phyloP scores from a whole-genome alignment of 768 basidiomycete genomes.

The Dentipellis sp. region DNA sequence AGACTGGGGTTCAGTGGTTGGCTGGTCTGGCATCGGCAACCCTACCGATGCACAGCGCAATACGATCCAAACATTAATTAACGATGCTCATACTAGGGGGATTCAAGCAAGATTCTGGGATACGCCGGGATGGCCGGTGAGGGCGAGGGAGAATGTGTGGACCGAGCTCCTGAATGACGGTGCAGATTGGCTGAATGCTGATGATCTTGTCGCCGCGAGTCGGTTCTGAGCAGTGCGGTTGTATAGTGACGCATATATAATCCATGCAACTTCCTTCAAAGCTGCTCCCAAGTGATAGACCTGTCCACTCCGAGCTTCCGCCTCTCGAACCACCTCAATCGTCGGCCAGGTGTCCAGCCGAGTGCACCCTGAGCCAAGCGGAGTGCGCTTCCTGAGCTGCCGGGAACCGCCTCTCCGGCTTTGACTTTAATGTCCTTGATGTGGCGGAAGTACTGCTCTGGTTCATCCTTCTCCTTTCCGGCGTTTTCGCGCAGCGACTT shows the following conservation, averaged over 20 bases:
- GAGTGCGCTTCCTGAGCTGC: conserved; percentile 9
- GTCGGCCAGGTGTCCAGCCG: conserved; percentile 12
- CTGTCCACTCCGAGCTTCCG: conserved; percentile 14
- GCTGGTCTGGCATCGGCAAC: conserved; percentile 27
- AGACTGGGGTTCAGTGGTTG: conserved; percentile 28
- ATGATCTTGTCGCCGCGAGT: conserved; percentile 37
- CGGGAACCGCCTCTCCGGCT: conserved; percentile 15
- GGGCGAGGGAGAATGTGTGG: conserved; percentile 36
- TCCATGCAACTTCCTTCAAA: conserved; percentile 8
- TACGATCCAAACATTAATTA: conserved; percentile 31
- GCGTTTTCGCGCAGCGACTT: conserved; percentile 8
- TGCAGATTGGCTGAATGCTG: conserved; percentile 45
- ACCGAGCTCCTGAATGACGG: conserved; percentile 31
- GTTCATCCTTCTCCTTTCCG: conserved; percentile 1
- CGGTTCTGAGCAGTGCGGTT: conserved; percentile 14
- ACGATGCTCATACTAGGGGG: conserved; percentile 33
- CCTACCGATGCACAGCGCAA: conserved; percentile 31
- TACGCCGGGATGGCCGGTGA: conserved; percentile 39
- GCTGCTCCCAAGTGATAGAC: conserved; percentile 12
- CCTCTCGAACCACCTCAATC: conserved; percentile 12
- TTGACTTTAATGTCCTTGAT: conserved; percentile 14
- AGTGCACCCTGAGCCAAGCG: conserved; percentile 10
- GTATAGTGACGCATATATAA: background rate
- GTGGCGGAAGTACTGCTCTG: conserved; percentile 12
- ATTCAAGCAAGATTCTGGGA: conserved; percentile 45